These are phyloP conservation scores for Camelina hispida DNA, from an alignment of 345 rosid genomes.

Conservation along the genomic window DNA sequence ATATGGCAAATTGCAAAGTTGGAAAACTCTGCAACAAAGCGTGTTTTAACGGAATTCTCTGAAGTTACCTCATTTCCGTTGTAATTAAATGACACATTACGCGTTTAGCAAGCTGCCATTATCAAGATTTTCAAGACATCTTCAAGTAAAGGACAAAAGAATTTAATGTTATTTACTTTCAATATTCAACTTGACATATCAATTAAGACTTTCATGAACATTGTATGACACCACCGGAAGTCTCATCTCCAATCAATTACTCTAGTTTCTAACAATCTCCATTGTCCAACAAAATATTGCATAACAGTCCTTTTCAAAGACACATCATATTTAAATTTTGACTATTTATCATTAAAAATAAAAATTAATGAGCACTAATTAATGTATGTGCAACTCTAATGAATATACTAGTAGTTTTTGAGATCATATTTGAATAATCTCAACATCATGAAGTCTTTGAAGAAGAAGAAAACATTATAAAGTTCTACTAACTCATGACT, in stretches of 20 bases:
- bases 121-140: background rate
- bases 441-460: too few relatives aligned
- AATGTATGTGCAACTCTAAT: too few relatives aligned
- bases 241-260: constrained; percentile 8
- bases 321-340: too few relatives aligned
- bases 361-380: too few relatives aligned
- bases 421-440: too few relatives aligned
- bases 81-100: constrained; percentile 24
- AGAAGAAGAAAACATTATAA: too few relatives aligned
- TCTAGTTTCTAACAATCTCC: background rate
- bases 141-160: constrained; percentile 17
- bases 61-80: constrained; percentile 9
- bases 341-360: too few relatives aligned
- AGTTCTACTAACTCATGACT: too few relatives aligned
- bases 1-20: constrained; percentile 3
- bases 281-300: background rate
- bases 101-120: constrained; percentile 25
- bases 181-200: constrained; percentile 22
- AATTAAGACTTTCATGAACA: constrained; percentile 20
- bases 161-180: constrained; percentile 17
- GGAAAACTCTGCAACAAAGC: constrained; percentile 8
- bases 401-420: too few relatives aligned
- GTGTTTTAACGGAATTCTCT: constrained; percentile 18
- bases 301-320: too few relatives aligned
- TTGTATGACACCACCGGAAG: background rate